These are phyloP conservation scores for Astragalus glycyphyllos DNA, from an alignment of 306 rosid species.

Conservation along the genomic window DNA sequence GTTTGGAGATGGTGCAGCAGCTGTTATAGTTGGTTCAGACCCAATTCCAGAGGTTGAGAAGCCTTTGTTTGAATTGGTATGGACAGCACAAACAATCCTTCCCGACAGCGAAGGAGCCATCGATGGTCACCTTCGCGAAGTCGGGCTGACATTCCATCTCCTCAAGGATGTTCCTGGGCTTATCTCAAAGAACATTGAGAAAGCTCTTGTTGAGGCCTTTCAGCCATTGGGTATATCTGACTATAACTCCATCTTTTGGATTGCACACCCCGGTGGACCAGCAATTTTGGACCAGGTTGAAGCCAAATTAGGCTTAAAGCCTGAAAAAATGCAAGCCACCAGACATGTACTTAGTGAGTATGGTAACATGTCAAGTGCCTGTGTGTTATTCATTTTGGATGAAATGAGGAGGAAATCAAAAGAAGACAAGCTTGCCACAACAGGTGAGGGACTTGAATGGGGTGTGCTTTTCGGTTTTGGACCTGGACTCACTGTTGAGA, in stretches of 20 bases:
- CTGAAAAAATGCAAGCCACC: conserved; percentile 40
- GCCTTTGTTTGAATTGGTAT: conserved; percentile 39
- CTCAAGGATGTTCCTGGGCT: conserved; percentile 44
- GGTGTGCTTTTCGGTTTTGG: no score
- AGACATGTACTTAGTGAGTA: conserved; percentile 41
- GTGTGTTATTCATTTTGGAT: conserved; percentile 42
- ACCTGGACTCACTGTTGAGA: no score
- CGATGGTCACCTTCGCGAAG: conserved; percentile 43
- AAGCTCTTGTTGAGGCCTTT: conserved; percentile 40
- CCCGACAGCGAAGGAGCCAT: conserved; percentile 45
- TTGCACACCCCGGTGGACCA: conserved; percentile 49
- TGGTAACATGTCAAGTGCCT: conserved; percentile 50
- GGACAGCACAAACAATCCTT: conserved; percentile 42
- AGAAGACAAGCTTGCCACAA: conserved; percentile 35
- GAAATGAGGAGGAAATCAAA: conserved; percentile 41
- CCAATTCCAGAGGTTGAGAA: conserved; percentile 31
- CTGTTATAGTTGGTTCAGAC: conserved; percentile 43
- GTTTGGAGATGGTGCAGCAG: conserved; percentile 47
- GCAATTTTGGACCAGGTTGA: conserved; percentile 49
- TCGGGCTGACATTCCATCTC: conserved; percentile 40
- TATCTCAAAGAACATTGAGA: conserved; percentile 40
- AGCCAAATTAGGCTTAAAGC: conserved; percentile 38
- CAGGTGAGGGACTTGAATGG: conserved; percentile 39
- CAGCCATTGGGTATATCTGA: conserved; percentile 42
- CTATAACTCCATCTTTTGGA: conserved; percentile 47